Evolutionary conservation across 108 stramenopile genomes (phyloP), one percentile per base, ranked within the genome.

Genomic region (Craspedostauros australis): DNA sequence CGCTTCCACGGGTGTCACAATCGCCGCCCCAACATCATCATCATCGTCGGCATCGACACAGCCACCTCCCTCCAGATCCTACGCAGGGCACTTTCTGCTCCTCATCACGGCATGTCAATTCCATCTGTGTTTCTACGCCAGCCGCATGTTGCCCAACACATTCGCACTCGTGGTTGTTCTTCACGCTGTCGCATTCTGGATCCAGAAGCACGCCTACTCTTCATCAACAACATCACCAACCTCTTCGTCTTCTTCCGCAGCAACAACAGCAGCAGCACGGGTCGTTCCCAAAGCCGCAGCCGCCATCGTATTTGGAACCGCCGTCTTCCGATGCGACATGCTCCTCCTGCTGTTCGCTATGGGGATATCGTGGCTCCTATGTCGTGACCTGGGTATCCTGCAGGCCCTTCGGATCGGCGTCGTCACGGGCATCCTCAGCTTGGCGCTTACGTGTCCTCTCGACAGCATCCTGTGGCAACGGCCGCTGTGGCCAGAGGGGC

Each of bases 401-500:
- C 47, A 81, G 54, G 79, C 86, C 23, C 7, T 95, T 5, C 41
- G 51, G 18, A 52, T 74, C 55, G 95, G 95, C 19, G 14, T 89
- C 21, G 22, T 60, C 1, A 73, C 87, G 9, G 82, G 84, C 0
- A 30, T 73, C 2, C n/a, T 64, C 8, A 57, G 80, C 30, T 51
- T 98, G 24, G 6, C 76, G 5, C 4, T 88, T 9, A 94, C 93
- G 21, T 72, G 91, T 28, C 88, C 86, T 6, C 45, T 97, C 18
- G 97, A 99, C 61, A 86, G 88, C 20, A 25, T 76, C 26, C 54
- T 98, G 60, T 96, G 95, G 95, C 75, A 75, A 66, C 42, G 79
- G 33, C 54, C 58, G 8, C 50, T 99, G n/a, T 99, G 99, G 99
- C 95, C 99, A 6, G 99, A 99, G 68, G 95, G 95, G 30, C 77